Evolutionary conservation across 179 eudicot species (phyloP).

Genomic region (Heliamphora pulchella): DNA sequence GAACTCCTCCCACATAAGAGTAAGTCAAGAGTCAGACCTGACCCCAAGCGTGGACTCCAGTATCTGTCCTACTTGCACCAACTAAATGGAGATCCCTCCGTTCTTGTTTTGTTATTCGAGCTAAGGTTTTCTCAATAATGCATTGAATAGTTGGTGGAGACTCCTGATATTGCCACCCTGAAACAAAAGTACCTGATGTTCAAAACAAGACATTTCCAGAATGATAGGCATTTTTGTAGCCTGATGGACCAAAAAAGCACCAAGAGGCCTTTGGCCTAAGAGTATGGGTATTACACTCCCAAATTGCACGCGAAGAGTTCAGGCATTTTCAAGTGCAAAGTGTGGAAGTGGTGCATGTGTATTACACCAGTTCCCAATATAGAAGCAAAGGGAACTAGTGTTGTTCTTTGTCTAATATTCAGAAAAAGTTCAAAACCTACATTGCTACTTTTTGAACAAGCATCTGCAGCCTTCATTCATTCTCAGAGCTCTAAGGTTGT

Average conservation of each 20-base stretch:
- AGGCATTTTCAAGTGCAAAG: too few species aligned
- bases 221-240: constrained; percentile 1
- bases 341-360: too few species aligned
- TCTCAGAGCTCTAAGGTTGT: too few species aligned
- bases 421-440: too few species aligned
- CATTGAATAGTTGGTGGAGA: constrained; percentile 82
- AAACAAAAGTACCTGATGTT: not conserved
- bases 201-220: not conserved
- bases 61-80: constrained; percentile 92
- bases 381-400: too few species aligned
- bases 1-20: constrained; percentile 10
- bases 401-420: too few species aligned
- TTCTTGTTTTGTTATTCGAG: constrained; percentile 55
- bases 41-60: constrained; percentile 96
- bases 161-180: constrained; percentile 93
- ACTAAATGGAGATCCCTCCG: constrained; percentile 58
- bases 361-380: too few species aligned
- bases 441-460: too few species aligned
- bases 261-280: too few species aligned
- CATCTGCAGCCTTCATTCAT: too few species aligned
- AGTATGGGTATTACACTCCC: too few species aligned
- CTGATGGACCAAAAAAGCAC: not conserved
- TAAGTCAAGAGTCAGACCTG: constrained; percentile 50
- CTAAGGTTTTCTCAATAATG: constrained; percentile 63
- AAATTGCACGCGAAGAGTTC: too few species aligned